These are phyloP conservation scores for Myxozyma vanderwaltii DNA, from an alignment of 805 yeast genomes.

Conservation along the genomic window DNA sequence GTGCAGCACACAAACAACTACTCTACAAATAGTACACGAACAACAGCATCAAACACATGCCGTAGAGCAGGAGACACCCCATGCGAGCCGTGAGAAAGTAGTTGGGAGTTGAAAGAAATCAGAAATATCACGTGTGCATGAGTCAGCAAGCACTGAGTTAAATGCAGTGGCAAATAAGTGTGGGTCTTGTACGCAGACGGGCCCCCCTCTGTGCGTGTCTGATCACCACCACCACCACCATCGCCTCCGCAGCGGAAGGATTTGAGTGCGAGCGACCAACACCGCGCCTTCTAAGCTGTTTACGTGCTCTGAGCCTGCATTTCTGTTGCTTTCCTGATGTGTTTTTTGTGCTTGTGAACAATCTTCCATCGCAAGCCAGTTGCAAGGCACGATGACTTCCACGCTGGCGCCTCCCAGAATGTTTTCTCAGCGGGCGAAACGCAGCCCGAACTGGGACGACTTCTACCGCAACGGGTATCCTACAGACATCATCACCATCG, in stretches of 20 bases:
- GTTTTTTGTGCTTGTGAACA: background rate
- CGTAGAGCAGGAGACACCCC: too few species aligned
- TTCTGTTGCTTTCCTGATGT: background rate
- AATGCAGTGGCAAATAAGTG: background rate
- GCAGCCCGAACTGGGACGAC: slow-evolving; percentile 39
- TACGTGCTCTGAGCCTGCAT: background rate
- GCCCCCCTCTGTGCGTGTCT: background rate
- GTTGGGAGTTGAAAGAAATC: background rate
- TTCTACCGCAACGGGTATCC: slow-evolving; percentile 41
- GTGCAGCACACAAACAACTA: background rate
- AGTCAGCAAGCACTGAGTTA: background rate
- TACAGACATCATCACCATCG: slow-evolving; percentile 42
- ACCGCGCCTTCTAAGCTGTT: background rate
- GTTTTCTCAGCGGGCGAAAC: slow-evolving; percentile 8
- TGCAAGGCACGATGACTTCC: slow-evolving; percentile 1
- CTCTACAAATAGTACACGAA: too few species aligned
- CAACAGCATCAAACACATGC: too few species aligned
- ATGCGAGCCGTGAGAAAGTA: background rate
- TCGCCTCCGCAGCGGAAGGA: background rate
- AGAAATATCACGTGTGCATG: background rate
- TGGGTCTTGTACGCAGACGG: background rate
- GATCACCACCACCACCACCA: slow-evolving; percentile 8
- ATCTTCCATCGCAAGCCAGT: background rate
- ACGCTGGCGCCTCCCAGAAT: slow-evolving; percentile 10
- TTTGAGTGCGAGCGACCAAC: background rate